Conservation (phyloP, 2,329 filamentous ascomycete species). For the Aspergillus ruber region DNA sequence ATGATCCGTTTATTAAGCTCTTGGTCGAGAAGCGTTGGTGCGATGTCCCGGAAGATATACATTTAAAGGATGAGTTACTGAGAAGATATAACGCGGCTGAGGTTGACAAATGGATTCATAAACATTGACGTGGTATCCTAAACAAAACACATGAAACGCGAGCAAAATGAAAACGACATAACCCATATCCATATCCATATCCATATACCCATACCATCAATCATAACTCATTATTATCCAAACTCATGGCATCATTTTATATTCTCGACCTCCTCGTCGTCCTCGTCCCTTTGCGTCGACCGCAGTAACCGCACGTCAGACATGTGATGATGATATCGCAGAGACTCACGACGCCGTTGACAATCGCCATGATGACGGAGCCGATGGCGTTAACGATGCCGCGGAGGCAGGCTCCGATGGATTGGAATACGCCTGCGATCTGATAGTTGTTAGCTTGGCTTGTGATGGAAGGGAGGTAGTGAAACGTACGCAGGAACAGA, state of each 20-base stretch:
- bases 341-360: conserved; percentile 60
- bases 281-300: conserved; percentile 21
- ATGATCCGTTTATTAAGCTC: conserved; percentile 30
- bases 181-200: too few species aligned
- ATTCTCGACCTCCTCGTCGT: conserved; percentile 17
- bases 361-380: conserved; percentile 58
- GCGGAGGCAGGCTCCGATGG: conserved; percentile 62
- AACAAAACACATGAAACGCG: too few species aligned
- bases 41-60: conserved; percentile 20
- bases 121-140: too few species aligned
- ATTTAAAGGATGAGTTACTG: conserved; percentile 20
- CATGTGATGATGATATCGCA: conserved; percentile 62
- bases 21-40: conserved; percentile 28
- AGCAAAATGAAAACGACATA: too few species aligned
- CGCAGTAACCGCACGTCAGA: conserved; percentile 45
- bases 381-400: conserved; percentile 63
- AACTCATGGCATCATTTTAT: too few species aligned
- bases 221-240: neutral
- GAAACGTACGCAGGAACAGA: conserved; percentile 71
- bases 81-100: conserved; percentile 4
- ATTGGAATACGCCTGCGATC: conserved; percentile 54
- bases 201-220: too few species aligned
- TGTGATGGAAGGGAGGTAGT: neutral
- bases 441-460: conserved; percentile 27
- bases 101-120: too few species aligned